These are phyloP conservation scores for Heliocybe sulcata DNA, from an alignment of 1,284 basidiomycete species.

Conservation along the genomic window DNA sequence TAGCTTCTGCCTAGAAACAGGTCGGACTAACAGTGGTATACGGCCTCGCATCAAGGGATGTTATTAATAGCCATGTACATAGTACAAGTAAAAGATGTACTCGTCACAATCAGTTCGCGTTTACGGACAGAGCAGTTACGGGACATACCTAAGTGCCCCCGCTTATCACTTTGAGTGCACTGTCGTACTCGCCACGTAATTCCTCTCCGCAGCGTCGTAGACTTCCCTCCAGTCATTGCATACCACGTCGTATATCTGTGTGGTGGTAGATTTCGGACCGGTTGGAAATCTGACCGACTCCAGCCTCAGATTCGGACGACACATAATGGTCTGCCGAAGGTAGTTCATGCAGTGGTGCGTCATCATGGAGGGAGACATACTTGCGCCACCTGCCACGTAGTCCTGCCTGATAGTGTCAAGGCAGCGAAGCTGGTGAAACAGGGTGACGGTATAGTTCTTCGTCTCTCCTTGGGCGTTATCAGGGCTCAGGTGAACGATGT, in stretches of 20 bases:
- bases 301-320: constrained; percentile 18
- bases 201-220: not conserved
- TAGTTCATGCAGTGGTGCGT: constrained; percentile 27
- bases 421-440: constrained; percentile 24
- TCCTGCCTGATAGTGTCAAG: constrained; percentile 17
- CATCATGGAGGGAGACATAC: constrained; percentile 7
- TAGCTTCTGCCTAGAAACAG: not conserved
- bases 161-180: not conserved
- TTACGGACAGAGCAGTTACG: too few species aligned
- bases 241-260: not conserved
- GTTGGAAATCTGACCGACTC: constrained; percentile 8
- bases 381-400: constrained; percentile 2
- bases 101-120: too few species aligned
- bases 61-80: too few species aligned
- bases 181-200: not conserved
- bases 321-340: constrained; percentile 24
- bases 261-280: not conserved
- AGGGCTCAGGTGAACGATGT: constrained; percentile 14
- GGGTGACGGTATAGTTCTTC: constrained; percentile 17
- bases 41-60: too few species aligned
- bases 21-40: not conserved
- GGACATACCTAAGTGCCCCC: too few species aligned
- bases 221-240: not conserved
- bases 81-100: too few species aligned
- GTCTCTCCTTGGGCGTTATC: constrained; percentile 4